Base-by-base conservation (phyloP, 2,329 filamentous ascomycete species). In the Neospermospora avenae region DNA sequence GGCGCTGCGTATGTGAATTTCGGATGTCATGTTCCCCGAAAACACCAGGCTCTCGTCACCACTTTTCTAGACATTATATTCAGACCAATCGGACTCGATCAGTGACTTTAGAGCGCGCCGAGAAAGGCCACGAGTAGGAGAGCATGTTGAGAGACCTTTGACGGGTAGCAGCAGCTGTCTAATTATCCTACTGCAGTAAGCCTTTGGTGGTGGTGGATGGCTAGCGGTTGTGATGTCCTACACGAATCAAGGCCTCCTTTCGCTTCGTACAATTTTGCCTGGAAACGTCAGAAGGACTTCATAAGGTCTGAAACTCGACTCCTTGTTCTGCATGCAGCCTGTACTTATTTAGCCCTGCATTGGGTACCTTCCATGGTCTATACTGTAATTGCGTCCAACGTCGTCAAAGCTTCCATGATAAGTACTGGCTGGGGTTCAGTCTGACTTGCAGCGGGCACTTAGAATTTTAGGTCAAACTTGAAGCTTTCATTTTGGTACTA, bases 1-100 rank as follows among this genome's bases (percentile, higher is more conserved):
- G 60, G 56, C 56, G 59, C 45, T 55, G 62, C 57, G 53, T 4
- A 18, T 18, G 18, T 45, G 58, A 22, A 55, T 51, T 61, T 64
- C 59, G 60, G 62, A 66, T 63, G 59, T 28, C 59, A 54, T 55
- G 57, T 62, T 58, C 59, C 57, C 63, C 57, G 59, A 52, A 20
- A 11, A 39, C 20, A 42, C 41, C 35, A 41, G 39, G 34, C 28
- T 24, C 44, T 22, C 54, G 18, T 8, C 24, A 25, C 28, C 35
- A 31, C 25, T 28, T n/a, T 18, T 18, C 28, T 5, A 28, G 37
- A 16, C 5, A n/a, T 48, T 28, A 18, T n/a, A 31, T 34, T 28
- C 24, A 51, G 16, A 37, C 28, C 18, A 20, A 49, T 3, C 20
- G 16, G 28, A 49, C 16, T 34, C 10, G 55, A 62, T 55, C 56